These are phyloP conservation scores for Pythium insidiosum DNA, from an alignment of 352 stramenopile species.

Conservation along the genomic window DNA sequence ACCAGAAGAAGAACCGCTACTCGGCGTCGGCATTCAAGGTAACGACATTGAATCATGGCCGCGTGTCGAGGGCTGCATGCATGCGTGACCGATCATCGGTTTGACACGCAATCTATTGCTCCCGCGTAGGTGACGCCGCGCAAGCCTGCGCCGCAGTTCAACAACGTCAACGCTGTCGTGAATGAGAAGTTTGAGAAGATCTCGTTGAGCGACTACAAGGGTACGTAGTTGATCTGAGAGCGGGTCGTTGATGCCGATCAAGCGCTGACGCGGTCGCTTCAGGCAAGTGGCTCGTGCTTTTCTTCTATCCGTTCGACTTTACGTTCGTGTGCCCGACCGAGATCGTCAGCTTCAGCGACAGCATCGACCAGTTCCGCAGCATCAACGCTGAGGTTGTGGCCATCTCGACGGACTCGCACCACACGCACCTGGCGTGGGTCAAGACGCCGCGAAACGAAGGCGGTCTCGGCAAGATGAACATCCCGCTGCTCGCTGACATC, in stretches of 20 bases:
- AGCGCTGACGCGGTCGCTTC: neutral
- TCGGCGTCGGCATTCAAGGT: slow-evolving; percentile 65
- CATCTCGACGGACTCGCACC: slow-evolving; percentile 80
- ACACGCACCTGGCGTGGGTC: slow-evolving; percentile 81
- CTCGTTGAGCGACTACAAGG: slow-evolving; percentile 62
- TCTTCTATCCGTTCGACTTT: slow-evolving; percentile 87
- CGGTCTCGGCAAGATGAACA: slow-evolving; percentile 78
- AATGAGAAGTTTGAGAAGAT: slow-evolving; percentile 78
- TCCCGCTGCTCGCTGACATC: slow-evolving; percentile 72
- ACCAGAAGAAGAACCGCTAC: slow-evolving; percentile 78
- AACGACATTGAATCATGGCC: neutral
- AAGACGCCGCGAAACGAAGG: slow-evolving; percentile 72
- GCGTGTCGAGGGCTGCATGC: too few relatives aligned
- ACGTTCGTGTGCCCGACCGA: slow-evolving; percentile 84
- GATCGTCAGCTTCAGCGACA: slow-evolving; percentile 80
- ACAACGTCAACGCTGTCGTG: slow-evolving; percentile 71
- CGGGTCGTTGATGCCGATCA: neutral
- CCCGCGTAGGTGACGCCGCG: slow-evolving; percentile 44
- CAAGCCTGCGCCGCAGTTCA: slow-evolving; percentile 61
- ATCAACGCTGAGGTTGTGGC: slow-evolving; percentile 75
- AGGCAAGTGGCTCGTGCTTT: slow-evolving; percentile 78
- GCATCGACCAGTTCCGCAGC: slow-evolving; percentile 51
- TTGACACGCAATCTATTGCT: neutral
- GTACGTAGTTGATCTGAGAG: slow-evolving; percentile 2
- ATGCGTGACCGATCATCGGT: neutral